Base-by-base conservation (phyloP, 169 alveolate genomes). In the Eimeria brunetti region DNA sequence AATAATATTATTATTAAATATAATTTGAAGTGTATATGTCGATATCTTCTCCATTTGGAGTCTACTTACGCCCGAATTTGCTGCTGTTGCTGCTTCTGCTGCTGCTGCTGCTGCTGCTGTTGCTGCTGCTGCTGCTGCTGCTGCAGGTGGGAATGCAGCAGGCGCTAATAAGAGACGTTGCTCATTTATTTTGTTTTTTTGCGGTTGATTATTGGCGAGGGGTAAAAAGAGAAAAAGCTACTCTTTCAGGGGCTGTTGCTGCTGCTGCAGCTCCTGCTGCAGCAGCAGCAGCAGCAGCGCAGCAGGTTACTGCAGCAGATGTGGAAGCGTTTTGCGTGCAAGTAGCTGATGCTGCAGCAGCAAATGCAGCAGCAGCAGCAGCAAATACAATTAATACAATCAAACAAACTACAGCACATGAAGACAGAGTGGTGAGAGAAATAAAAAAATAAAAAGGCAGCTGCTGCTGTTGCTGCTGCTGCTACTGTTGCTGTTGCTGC, bases 91-190 rank as follows among this genome's bases (percentile, higher is more conserved):
- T n/a, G n/a, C n/a, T n/a, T n/a, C n/a, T 14, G 69, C 69, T 20
- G 69, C 69, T 20, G 14, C 69, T 14, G n/a, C 69, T 58, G 20
- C n/a, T 14, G n/a, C 20, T 58, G 69, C 69, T 58, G 20, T 58
- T 58, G 69, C 69, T 75, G n/a, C 58, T 30, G 9, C 16, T 38
- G 84, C 38, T 75, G 44, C 53, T 75, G 9, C n/a, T 44, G 44
- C 67, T 33, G 2, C 90, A 83, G 90, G 90, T 83, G 3, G 90
- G 90, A 14, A 4, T 83, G 1, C 90, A 83, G 75, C 46, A 51
- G 33, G 90, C 90, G 24, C 90, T 83, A 24, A 49, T 83, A 58
- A 27, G 90, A 16, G 90, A 83, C 60, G 62, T 76, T 7, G 90
- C 90, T 8, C 90, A 36, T 36, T 16, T 83, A 22, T 83, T 83